These are phyloP conservation scores for Fragilaria crotonensis DNA, from an alignment of 108 stramenopile species.

Conservation along the genomic window DNA sequence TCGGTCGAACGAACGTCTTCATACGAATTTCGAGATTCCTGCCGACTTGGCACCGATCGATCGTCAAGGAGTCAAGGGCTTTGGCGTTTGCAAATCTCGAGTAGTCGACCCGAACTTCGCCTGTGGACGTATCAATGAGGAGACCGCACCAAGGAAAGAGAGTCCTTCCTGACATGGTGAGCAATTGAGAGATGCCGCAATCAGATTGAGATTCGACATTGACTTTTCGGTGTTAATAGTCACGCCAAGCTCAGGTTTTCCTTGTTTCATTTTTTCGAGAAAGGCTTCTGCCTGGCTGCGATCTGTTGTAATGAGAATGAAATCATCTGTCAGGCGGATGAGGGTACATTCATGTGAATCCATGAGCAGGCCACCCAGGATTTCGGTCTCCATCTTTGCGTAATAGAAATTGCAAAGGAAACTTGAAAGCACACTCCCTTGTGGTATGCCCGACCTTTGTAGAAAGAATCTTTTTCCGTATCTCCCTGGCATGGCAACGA, in stretches of 20 bases:
- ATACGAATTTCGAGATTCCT: conserved; percentile 33
- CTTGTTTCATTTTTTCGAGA: conserved; percentile 43
- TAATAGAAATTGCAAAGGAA: conserved; percentile 90
- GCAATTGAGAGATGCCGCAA: too few species aligned
- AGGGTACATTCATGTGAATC: conserved; percentile 27
- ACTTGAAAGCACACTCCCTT: conserved; percentile 84
- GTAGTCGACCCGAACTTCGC: conserved; percentile 67
- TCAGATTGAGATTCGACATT: conserved; percentile 13
- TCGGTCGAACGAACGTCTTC: conserved; percentile 69
- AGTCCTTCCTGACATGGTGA: neutral
- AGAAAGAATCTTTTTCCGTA: conserved; percentile 36
- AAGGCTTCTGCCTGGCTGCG: conserved; percentile 31
- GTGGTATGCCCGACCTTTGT: conserved; percentile 74
- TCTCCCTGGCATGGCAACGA: conserved; percentile 51
- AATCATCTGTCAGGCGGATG: conserved; percentile 79
- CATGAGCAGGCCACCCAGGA: conserved; percentile 29
- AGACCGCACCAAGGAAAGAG: conserved; percentile 86
- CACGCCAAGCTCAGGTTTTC: conserved; percentile 55
- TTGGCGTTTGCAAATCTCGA: conserved; percentile 42
- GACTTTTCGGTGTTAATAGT: conserved; percentile 70
- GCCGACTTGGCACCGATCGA: conserved; percentile 40
- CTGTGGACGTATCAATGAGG: conserved; percentile 65
- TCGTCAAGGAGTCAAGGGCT: conserved; percentile 44
- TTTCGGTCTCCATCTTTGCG: conserved; percentile 63
- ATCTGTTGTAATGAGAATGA: conserved; percentile 59